Percentiles rank a stretch among this genome's conserved stretches.
phyloP scores from a whole-genome alignment of 2,329 filamentous ascomycete species.

The Calonectria leucothoes region DNA sequence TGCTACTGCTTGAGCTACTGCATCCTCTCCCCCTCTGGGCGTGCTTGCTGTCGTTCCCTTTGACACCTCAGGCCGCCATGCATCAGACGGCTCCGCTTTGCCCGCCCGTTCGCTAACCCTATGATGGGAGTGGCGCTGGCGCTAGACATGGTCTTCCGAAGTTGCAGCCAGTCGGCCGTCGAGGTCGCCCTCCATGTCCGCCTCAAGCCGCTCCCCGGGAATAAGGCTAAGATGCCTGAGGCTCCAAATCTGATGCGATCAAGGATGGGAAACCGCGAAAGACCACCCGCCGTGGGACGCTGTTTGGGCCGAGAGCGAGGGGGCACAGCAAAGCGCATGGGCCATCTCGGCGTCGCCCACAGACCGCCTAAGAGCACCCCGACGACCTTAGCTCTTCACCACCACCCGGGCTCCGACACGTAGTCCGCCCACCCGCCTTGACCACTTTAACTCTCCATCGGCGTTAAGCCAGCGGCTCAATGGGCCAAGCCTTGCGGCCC shows the following conservation, averaged over 20 bases:
- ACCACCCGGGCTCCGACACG: conserved; percentile 30
- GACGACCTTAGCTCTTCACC: conserved; percentile 27
- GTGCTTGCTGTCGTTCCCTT: conserved; percentile 13
- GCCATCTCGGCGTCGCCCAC: conserved; percentile 31
- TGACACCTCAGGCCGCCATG: conserved; percentile 27
- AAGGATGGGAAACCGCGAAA: conserved; percentile 41
- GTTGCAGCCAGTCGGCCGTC: conserved; percentile 36
- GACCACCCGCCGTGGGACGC: conserved; percentile 23
- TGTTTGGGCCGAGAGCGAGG: conserved; percentile 11
- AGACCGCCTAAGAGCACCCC: conserved; percentile 33
- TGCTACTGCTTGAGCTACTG: conserved; percentile 31
- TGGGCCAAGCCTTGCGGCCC: conserved; percentile 21
- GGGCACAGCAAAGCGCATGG: conserved; percentile 23
- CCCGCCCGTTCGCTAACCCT: conserved; percentile 40
- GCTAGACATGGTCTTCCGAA: conserved; percentile 37
- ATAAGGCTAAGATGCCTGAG: conserved; percentile 37
- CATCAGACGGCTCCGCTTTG: conserved; percentile 28
- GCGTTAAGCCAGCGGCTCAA: conserved; percentile 33
- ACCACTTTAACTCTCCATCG: conserved; percentile 26
- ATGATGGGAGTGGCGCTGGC: conserved; percentile 44
- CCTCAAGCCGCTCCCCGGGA: conserved; percentile 34
- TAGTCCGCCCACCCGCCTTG: conserved; percentile 28
- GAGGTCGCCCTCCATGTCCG: conserved; percentile 27
- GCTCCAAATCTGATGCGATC: conserved; percentile 36
- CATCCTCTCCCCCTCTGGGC: conserved; percentile 22